phyloP scores from a whole-genome alignment of 2,329 filamentous ascomycete species.

The Hypoxylon sp. region DNA sequence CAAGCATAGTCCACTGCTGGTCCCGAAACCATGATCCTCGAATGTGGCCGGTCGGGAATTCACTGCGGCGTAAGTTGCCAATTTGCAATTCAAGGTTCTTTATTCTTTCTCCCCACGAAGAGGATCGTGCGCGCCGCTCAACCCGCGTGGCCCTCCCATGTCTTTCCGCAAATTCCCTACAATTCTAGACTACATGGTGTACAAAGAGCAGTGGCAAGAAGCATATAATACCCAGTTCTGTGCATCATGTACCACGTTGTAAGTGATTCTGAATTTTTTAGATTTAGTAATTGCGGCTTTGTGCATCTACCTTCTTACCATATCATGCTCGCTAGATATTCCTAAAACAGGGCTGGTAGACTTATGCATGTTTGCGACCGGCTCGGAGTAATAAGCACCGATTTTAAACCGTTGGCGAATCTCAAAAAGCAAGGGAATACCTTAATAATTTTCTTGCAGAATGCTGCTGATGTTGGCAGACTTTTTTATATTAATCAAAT shows the following conservation, averaged over 20 bases:
- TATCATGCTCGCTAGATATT: slow-evolving; percentile 8
- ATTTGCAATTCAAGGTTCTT: slow-evolving; percentile 11
- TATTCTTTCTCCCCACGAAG: slow-evolving; percentile 9
- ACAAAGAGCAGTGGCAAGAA: neutral
- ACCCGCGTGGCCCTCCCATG: slow-evolving; percentile 7
- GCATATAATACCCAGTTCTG: slow-evolving; percentile 13
- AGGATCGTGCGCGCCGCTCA: slow-evolving; percentile 8
- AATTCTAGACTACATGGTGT: neutral
- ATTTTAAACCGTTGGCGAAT: neutral
- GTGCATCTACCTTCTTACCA: slow-evolving; percentile 20
- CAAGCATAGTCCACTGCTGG: slow-evolving; percentile 15
- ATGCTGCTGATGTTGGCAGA: slow-evolving; percentile 9
- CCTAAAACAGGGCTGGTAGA: slow-evolving; percentile 4
- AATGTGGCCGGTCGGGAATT: neutral
- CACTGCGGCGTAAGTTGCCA: slow-evolving; percentile 12
- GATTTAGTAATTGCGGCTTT: slow-evolving; percentile 21
- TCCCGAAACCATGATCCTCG: slow-evolving; percentile 11
- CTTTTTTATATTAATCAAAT: slow-evolving; percentile 24
- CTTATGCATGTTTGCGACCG: neutral
- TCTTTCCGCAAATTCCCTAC: slow-evolving; percentile 1
- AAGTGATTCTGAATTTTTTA: slow-evolving; percentile 27
- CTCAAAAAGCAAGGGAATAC: slow-evolving; percentile 14
- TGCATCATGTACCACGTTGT: slow-evolving; percentile 25
- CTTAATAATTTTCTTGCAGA: neutral
- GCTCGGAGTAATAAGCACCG: slow-evolving; percentile 1